A percentile compares a stretch with the other conserved stretches of the same genome.
phyloP scores from a whole-genome alignment of 2,329 filamentous ascomycete species.

The Epichloe sp. region DNA sequence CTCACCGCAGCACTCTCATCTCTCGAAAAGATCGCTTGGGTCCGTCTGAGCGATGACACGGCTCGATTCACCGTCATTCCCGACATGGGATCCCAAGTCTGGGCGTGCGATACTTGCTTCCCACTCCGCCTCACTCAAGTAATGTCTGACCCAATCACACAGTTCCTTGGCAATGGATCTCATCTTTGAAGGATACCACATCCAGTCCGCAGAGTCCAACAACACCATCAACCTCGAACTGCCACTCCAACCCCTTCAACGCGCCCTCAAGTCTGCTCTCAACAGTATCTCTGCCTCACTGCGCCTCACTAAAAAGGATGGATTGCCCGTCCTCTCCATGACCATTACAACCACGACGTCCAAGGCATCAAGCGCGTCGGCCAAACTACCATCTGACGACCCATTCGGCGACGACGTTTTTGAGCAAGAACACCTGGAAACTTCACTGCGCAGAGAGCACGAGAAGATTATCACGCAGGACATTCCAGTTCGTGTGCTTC shows the following conservation, averaged over 20 bases:
- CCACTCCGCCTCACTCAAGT: background rate
- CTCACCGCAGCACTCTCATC: slow-evolving; percentile 51
- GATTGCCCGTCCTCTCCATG: slow-evolving; percentile 72
- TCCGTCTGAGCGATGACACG: slow-evolving; percentile 74
- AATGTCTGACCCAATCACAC: background rate
- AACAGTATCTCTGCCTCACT: slow-evolving; percentile 72
- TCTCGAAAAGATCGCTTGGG: slow-evolving; percentile 75
- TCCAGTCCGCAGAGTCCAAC: slow-evolving; percentile 68
- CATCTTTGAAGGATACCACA: slow-evolving; percentile 74
- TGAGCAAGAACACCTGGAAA: slow-evolving; percentile 39
- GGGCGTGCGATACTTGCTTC: slow-evolving; percentile 53
- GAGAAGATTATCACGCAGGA: slow-evolving; percentile 93
- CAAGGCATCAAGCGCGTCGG: slow-evolving; percentile 22
- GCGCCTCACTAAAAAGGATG: slow-evolving; percentile 85
- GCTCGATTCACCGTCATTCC: slow-evolving; percentile 93
- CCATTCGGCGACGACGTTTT: slow-evolving; percentile 31
- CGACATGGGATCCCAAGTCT: slow-evolving; percentile 89
- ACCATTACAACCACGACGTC: slow-evolving; percentile 69
- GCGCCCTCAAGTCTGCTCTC: slow-evolving; percentile 80
- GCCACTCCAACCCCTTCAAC: slow-evolving; percentile 73
- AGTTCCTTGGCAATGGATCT: slow-evolving; percentile 57
- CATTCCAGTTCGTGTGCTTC: slow-evolving; percentile 84
- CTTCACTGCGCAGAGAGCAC: slow-evolving; percentile 51
- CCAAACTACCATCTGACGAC: slow-evolving; percentile 20
- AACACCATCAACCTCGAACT: slow-evolving; percentile 97